Evolutionary conservation across 306 rosid genomes (phyloP), one percentile per base, ranked within the genome.

Genomic region (Cyclanthera cordifolia): DNA sequence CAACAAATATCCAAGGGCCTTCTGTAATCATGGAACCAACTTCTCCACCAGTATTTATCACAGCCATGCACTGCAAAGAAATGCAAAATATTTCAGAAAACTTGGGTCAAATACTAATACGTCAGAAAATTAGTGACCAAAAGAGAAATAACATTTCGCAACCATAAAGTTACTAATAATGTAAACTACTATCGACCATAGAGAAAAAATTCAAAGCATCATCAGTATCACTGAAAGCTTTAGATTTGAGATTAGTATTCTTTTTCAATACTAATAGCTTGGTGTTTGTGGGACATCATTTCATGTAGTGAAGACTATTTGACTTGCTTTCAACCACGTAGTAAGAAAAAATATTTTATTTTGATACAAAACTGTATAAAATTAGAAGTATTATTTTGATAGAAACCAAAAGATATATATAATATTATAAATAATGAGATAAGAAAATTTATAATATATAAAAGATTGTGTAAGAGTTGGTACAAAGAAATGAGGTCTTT

Each of bases 1-100:
- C 98, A 75, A 93, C 95, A 83, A 93, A 93, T 71, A 93, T 67
- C 98, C 98, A 93, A 56, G 95, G 91, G 65, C 98, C 98, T 82
- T 93, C 98, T 54, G 80, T 79, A 77, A 89, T 86, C 95, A 93
- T 87, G 69, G 91, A 93, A 74, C 98, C 98, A 12, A 93, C 95
- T 82, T 93, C 95, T 75, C 95, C 86, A 13, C 95, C 94, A 72
- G 90, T 89, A 79, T 46, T 78, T 74, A 86, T 53, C 72, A 86
- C 82, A 56, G 75, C 87, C 59, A 73, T 54, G 72, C 96, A 87
- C 98, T 93, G 94, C 78, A 76, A 46, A 53, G 59, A 28, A 69
- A 50, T 34, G 74, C 70, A 71, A 37, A 25, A 39, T 2, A 39
- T 4, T 20, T 63, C 32, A 63, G 69, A 41, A 41, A 41, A 63